Percentiles rank a stretch among this genome's conserved stretches.
Evolutionary conservation across 306 rosid species (phyloP).

Genomic region (Betula pendula): DNA sequence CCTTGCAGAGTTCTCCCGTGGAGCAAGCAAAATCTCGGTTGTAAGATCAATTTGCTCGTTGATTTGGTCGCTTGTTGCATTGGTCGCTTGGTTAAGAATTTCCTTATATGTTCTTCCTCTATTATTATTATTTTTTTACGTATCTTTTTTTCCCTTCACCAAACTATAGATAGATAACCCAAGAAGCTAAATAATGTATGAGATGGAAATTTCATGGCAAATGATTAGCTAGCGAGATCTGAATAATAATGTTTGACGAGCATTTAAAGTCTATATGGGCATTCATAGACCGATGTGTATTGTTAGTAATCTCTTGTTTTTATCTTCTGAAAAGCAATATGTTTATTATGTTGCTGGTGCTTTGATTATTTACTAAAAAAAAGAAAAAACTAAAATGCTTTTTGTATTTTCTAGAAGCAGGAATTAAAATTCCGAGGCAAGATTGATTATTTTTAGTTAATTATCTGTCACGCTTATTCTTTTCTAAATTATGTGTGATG

Average conservation of each 20-base stretch:
- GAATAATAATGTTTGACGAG: not conserved
- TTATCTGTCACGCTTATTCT: no score
- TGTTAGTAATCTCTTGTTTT: not conserved
- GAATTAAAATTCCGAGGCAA: not conserved
- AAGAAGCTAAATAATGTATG: slow-evolving; percentile 1
- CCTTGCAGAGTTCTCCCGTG: slow-evolving; percentile 43
- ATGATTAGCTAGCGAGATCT: not conserved
- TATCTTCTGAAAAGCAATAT: not conserved
- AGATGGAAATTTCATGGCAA: not conserved
- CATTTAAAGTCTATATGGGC: not conserved
- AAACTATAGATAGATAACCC: not conserved
- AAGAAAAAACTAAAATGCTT: no score
- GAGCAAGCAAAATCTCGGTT: slow-evolving; percentile 44
- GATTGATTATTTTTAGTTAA: no score
- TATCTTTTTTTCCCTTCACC: not conserved
- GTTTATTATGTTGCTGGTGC: not conserved
- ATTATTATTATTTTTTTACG: not conserved
- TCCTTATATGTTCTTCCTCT: not conserved
- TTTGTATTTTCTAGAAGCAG: not conserved
- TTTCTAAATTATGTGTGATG: no score
- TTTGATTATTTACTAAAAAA: not conserved
- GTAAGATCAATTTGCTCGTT: slow-evolving; percentile 15
- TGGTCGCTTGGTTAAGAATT: not conserved
- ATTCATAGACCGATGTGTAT: not conserved
- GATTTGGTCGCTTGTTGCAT: not conserved